These are phyloP conservation scores for Madurella fahalii DNA, from an alignment of 2,329 filamentous ascomycete genomes.

Conservation along the genomic window DNA sequence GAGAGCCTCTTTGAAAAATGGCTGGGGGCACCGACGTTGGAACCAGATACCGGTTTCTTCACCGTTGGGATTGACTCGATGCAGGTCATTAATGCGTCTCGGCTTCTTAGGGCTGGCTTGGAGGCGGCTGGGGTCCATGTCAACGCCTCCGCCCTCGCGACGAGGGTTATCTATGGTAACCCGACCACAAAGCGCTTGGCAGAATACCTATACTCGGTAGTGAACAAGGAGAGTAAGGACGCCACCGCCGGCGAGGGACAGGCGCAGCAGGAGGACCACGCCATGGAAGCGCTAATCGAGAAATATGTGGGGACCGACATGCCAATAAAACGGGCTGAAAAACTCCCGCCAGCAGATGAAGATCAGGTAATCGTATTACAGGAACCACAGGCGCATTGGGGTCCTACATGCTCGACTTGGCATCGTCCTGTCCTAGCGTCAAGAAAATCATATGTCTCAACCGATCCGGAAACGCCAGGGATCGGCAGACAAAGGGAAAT, in stretches of 20 bases:
- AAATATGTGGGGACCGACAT: conserved; percentile 36
- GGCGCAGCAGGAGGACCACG: conserved; percentile 22
- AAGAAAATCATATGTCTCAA: conserved; percentile 47
- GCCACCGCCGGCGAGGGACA: conserved; percentile 12
- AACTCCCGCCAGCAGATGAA: conserved; percentile 30
- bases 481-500: conserved; percentile 37
- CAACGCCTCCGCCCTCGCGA: conserved; percentile 34
- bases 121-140: conserved; percentile 31
- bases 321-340: conserved; percentile 22
- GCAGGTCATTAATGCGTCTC: conserved; percentile 37
- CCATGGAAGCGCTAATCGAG: conserved; percentile 33
- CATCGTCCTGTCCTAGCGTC: conserved; percentile 34
- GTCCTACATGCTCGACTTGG: conserved; percentile 41
- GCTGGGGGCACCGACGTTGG: conserved; percentile 28
- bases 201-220: conserved; percentile 31
- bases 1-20: conserved; percentile 28
- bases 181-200: conserved; percentile 36
- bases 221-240: conserved; percentile 18
- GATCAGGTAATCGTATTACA: conserved; percentile 43
- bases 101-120: conserved; percentile 34
- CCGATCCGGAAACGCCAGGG: conserved; percentile 39
- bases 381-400: conserved; percentile 49
- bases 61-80: conserved; percentile 39
- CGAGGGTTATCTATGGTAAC: conserved; percentile 38
- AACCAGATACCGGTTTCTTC: conserved; percentile 37